phyloP scores from a whole-genome alignment of 495 filamentous ascomycete species.

The Aspergillus haitiensis region DNA sequence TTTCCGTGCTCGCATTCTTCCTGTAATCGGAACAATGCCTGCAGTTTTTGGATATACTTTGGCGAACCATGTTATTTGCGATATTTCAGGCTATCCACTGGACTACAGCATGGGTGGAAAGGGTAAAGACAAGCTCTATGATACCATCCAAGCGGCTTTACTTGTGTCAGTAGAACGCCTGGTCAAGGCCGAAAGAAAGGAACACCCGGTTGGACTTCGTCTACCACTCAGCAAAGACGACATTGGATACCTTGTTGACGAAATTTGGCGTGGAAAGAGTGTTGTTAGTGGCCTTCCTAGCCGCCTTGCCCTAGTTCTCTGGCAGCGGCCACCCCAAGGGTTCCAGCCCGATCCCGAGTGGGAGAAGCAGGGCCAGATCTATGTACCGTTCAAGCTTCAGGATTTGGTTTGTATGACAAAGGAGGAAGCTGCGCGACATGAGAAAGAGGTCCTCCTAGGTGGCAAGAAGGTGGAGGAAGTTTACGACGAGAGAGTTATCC shows the following conservation, averaged over 20 bases:
- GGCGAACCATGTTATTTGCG: constrained; percentile 88
- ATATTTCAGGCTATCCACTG: constrained; percentile 81
- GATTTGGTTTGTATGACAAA: constrained; percentile 96
- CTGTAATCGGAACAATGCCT: constrained; percentile 95
- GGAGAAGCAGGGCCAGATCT: constrained; percentile 66
- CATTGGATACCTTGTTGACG: constrained; percentile 83
- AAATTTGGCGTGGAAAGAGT: constrained; percentile 83
- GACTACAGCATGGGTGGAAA: constrained; percentile 78
- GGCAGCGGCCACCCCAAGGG: constrained; percentile 63
- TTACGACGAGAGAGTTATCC: constrained; percentile 12
- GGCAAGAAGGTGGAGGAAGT: constrained; percentile 18
- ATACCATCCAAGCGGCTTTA: constrained; percentile 68
- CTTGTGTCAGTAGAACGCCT: constrained; percentile 76
- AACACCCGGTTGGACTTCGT: constrained; percentile 68
- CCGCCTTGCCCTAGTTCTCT: constrained; percentile 72
- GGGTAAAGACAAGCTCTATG: constrained; percentile 84
- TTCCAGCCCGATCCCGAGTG: constrained; percentile 40
- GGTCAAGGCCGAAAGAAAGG: constrained; percentile 53
- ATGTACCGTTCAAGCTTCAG: constrained; percentile 58
- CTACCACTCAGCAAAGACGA: constrained; percentile 76
- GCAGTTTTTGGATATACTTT: constrained; percentile 88
- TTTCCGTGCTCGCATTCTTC: constrained; percentile 90
- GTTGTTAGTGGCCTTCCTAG: constrained; percentile 77
- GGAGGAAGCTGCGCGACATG: constrained; percentile 21
- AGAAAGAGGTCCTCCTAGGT: constrained; percentile 20